phyloP scores from a whole-genome alignment of 1,139 yeast genomes.

The Scheffersomyces illinoinensis region DNA sequence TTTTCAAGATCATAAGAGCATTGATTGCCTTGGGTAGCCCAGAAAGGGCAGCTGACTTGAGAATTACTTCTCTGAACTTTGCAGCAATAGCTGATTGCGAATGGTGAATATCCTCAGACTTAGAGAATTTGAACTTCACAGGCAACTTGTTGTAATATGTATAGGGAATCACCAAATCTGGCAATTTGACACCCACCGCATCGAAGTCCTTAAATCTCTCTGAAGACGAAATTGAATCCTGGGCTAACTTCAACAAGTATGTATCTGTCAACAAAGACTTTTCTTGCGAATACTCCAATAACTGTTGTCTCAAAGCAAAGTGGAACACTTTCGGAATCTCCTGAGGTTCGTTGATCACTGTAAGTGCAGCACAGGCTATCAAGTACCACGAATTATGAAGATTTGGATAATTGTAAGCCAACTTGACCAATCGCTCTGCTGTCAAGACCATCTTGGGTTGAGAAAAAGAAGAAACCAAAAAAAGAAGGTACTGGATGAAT shows the following conservation, averaged over 20 bases:
- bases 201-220: constrained; percentile 39
- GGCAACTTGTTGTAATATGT: constrained; percentile 42
- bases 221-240: constrained; percentile 42
- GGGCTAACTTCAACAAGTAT: constrained; percentile 34
- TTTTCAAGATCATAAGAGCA: constrained; percentile 64
- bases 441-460: constrained; percentile 37
- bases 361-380: constrained; percentile 78
- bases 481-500: neutral
- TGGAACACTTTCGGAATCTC: constrained; percentile 77
- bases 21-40: constrained; percentile 88
- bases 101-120: constrained; percentile 36
- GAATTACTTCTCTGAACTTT: constrained; percentile 70
- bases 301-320: constrained; percentile 63
- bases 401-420: constrained; percentile 54
- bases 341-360: constrained; percentile 79
- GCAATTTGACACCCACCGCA: constrained; percentile 46
- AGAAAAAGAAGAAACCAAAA: neutral
- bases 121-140: constrained; percentile 34
- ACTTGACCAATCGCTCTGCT: constrained; percentile 59
- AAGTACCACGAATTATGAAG: constrained; percentile 64
- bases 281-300: constrained; percentile 32
- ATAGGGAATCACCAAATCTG: constrained; percentile 46
- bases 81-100: constrained; percentile 48
- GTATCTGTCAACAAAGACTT: constrained; percentile 31
- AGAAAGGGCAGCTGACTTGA: constrained; percentile 74